Evolutionary conservation across 306 rosid genomes (phyloP).

Genomic region (Fragaria vesca): DNA sequence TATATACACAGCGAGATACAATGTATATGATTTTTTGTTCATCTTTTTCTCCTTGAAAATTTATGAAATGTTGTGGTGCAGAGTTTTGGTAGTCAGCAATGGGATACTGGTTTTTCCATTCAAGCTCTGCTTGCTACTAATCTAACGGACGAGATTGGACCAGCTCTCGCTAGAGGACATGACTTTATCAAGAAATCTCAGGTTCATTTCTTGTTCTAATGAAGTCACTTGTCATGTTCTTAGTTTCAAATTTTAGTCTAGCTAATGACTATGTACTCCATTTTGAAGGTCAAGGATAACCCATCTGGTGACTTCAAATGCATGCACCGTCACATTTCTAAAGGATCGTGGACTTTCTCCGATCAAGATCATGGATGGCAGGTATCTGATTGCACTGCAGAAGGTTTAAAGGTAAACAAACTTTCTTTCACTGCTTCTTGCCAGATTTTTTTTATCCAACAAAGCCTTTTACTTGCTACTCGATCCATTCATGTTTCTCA

Average conservation of each 20-base stretch:
- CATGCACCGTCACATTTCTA: constrained; percentile 70
- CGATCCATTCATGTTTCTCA: neutral
- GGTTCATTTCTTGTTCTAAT: constrained; percentile 11
- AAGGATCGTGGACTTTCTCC: constrained; percentile 79
- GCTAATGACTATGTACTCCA: neutral
- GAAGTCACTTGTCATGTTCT: neutral
- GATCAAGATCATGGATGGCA: constrained; percentile 85
- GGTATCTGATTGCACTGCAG: constrained; percentile 78
- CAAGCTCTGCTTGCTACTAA: constrained; percentile 68
- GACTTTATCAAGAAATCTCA: constrained; percentile 70
- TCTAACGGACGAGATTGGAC: constrained; percentile 48
- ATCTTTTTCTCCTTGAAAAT: neutral
- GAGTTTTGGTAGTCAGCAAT: constrained; percentile 70
- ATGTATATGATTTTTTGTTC: neutral
- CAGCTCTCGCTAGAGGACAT: constrained; percentile 51
- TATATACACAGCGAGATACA: neutral
- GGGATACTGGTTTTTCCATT: constrained; percentile 63
- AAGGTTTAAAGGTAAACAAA: constrained; percentile 56
- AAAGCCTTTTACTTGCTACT: neutral
- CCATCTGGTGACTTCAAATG: constrained; percentile 57
- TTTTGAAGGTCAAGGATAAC: constrained; percentile 52
- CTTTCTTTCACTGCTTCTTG: neutral
- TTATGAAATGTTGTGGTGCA: constrained; percentile 3
- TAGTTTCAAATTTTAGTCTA: neutral
- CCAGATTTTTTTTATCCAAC: neutral